Conservation (phyloP, 192 early-diverging fungal genomes). For the Coemansia nantahalensis region DNA sequence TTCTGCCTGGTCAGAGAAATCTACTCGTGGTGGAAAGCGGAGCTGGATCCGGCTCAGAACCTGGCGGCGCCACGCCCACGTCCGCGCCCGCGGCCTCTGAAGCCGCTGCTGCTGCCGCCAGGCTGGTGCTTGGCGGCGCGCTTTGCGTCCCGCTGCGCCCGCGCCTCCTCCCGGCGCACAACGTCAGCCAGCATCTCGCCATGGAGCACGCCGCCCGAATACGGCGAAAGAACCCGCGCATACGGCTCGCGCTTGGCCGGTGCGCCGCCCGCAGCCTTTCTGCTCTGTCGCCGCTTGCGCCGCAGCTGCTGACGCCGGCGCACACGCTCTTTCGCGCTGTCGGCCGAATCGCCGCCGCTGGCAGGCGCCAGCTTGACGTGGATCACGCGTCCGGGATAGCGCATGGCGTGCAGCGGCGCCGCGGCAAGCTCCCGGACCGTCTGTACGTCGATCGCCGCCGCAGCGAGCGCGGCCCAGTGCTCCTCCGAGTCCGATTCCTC, state of each 20-base stretch:
- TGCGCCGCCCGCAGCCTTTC: not conserved
- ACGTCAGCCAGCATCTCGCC: slow-evolving; percentile 44
- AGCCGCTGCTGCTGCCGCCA: slow-evolving; percentile 18
- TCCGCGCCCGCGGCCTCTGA: slow-evolving; percentile 28
- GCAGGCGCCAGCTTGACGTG: slow-evolving; percentile 16
- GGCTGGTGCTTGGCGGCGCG: slow-evolving; percentile 8
- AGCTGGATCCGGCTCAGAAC: too few species aligned
- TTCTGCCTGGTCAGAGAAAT: too few species aligned
- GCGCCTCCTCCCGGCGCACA: slow-evolving; percentile 32
- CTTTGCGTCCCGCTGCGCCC: slow-evolving; percentile 3
- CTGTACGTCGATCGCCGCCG: slow-evolving; percentile 37
- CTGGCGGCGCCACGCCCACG: slow-evolving; percentile 12
- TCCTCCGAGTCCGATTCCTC: slow-evolving; percentile 49
- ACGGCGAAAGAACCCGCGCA: slow-evolving; percentile 28
- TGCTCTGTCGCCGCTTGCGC: not conserved
- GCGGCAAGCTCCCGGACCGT: slow-evolving; percentile 11
- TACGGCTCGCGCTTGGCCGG: slow-evolving; percentile 6
- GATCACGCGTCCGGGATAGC: slow-evolving; percentile 29
- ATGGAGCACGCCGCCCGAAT: slow-evolving; percentile 32
- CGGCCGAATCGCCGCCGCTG: not conserved
- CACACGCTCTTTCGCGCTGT: slow-evolving; percentile 5
- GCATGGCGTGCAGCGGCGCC: slow-evolving; percentile 31
- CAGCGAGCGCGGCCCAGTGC: slow-evolving; percentile 30
- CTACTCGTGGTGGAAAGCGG: too few species aligned
- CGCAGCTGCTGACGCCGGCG: not conserved